These are phyloP conservation scores for Claviceps paspali DNA, from an alignment of 2,329 filamentous ascomycete genomes.

Conservation along the genomic window DNA sequence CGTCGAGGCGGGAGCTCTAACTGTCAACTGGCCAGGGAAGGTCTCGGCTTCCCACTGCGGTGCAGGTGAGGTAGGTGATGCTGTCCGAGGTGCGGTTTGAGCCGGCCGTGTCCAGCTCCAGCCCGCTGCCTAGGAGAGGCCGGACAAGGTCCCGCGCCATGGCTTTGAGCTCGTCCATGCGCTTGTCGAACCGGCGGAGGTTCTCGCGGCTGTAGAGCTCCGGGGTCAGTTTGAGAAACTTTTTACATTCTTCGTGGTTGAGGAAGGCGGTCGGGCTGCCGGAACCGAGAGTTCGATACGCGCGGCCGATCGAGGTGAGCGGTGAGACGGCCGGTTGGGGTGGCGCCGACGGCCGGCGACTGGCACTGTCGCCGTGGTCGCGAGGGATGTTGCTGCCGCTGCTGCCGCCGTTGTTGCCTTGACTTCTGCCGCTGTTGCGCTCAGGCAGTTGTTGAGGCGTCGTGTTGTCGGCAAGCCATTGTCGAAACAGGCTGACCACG, in stretches of 20 bases:
- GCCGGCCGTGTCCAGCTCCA: slow-evolving; percentile 57
- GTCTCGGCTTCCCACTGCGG: slow-evolving; percentile 30
- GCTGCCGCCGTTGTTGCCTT: slow-evolving; percentile 8
- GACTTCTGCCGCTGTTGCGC: slow-evolving; percentile 16
- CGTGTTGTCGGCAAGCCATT: slow-evolving; percentile 87
- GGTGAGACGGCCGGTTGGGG: slow-evolving; percentile 26
- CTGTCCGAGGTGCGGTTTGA: slow-evolving; percentile 25
- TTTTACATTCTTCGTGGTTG: slow-evolving; percentile 74
- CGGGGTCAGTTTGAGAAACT: slow-evolving; percentile 70
- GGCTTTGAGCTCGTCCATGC: slow-evolving; percentile 76
- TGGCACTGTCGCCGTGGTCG: too few relatives aligned
- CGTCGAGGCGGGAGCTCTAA: too few relatives aligned
- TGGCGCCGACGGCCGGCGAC: slow-evolving; percentile 10
- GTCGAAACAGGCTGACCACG: slow-evolving; percentile 70
- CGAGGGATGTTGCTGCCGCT: slow-evolving; percentile 5
- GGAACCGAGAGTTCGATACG: slow-evolving; percentile 64
- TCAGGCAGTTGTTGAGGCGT: slow-evolving; percentile 42
- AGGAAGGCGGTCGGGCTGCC: slow-evolving; percentile 49
- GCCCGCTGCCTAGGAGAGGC: slow-evolving; percentile 70
- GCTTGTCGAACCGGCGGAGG: slow-evolving; percentile 67
- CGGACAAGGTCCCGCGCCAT: slow-evolving; percentile 70
- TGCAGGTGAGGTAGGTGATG: slow-evolving; percentile 37
- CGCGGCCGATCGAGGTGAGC: slow-evolving; percentile 48
- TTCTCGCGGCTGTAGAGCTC: slow-evolving; percentile 81
- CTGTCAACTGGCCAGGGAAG: slow-evolving; percentile 33